These are phyloP conservation scores for Pleomassaria siparia DNA, from an alignment of 2,329 filamentous ascomycete species.

Conservation along the genomic window DNA sequence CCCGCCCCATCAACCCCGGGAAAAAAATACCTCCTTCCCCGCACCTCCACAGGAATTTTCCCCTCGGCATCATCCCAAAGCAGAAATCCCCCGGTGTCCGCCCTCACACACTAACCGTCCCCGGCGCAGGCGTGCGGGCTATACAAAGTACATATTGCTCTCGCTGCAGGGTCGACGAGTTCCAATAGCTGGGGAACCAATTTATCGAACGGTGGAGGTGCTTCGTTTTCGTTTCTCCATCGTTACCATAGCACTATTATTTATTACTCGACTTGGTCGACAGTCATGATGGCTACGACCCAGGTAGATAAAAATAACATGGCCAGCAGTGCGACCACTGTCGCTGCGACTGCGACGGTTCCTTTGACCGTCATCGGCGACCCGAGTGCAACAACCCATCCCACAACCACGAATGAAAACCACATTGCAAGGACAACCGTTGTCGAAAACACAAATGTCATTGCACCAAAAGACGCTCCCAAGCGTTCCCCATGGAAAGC, in stretches of 20 bases:
- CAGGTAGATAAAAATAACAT: neutral
- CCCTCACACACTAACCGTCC: too few species aligned
- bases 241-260: neutral
- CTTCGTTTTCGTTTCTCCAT: neutral
- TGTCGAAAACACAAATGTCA: too few species aligned
- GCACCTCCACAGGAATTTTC: conserved; percentile 14
- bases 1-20: conserved; percentile 3
- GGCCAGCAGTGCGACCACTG: neutral
- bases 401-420: neutral
- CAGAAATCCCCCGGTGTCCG: conserved; percentile 31
- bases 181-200: neutral
- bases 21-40: conserved; percentile 16
- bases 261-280: neutral
- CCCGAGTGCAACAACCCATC: neutral
- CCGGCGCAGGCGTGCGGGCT: conserved; percentile 3
- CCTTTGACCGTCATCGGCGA: neutral
- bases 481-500: conserved; percentile 42
- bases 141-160: conserved; percentile 14
- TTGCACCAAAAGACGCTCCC: conserved; percentile 37
- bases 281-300: neutral
- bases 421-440: too few species aligned
- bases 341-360: neutral
- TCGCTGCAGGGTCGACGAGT: neutral
- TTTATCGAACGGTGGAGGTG: too few species aligned
- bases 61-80: conserved; percentile 15